Conservation (phyloP, 495 filamentous ascomycete genomes). For the Aspergillus ostianus region DNA sequence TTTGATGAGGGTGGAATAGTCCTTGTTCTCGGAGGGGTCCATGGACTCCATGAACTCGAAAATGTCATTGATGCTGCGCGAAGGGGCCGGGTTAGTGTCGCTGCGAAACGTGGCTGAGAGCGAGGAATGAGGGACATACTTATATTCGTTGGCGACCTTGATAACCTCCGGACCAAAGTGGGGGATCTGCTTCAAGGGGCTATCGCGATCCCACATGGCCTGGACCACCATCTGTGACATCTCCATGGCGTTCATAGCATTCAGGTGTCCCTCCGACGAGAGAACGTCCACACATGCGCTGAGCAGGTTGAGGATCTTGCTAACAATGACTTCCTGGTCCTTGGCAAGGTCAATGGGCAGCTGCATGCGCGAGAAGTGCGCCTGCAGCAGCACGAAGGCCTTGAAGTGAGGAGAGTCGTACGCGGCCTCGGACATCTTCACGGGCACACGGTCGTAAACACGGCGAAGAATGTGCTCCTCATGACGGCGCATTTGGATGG, state of each 20-base stretch:
- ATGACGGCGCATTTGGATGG: conserved; percentile 90
- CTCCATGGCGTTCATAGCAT: conserved; percentile 98
- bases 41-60: conserved; percentile 99
- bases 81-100: conserved; percentile 34
- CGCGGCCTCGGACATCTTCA: conserved; percentile 83
- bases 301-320: conserved; percentile 81
- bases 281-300: conserved; percentile 93
- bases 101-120: neutral
- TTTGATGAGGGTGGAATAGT: conserved; percentile 73
- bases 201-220: conserved; percentile 98
- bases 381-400: conserved; percentile 92
- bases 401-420: conserved; percentile 98
- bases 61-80: conserved; percentile 69
- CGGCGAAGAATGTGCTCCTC: conserved; percentile 85
- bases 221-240: conserved; percentile 99
- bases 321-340: conserved; percentile 86
- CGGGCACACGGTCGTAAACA: conserved; percentile 90
- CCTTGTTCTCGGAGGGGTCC: conserved; percentile 85
- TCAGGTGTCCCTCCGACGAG: conserved; percentile 92
- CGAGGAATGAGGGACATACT: conserved; percentile 26
- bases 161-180: conserved; percentile 85
- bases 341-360: conserved; percentile 95
- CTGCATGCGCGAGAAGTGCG: conserved; percentile 96
- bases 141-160: conserved; percentile 75
- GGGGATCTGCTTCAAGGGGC: conserved; percentile 94